Evolutionary conservation across 2,329 filamentous ascomycete genomes (phyloP).

Genomic region (Clarireedia paspali): DNA sequence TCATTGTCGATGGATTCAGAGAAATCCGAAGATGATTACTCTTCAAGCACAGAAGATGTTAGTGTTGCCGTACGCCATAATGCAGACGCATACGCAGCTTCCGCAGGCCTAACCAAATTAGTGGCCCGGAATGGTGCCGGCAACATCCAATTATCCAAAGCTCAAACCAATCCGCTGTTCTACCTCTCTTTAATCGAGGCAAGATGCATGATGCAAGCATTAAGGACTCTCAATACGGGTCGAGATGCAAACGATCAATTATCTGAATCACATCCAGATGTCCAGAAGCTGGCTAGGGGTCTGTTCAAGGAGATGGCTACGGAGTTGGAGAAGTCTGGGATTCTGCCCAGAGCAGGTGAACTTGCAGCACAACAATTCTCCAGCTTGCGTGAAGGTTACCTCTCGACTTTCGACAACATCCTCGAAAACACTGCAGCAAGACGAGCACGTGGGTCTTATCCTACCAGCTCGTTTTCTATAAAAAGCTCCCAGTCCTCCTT

Average conservation of each 20-base stretch:
- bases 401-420: conserved; percentile 21
- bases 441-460: conserved; percentile 1
- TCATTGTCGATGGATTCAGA: not conserved
- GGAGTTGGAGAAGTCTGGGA: conserved; percentile 19
- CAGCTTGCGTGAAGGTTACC: conserved; percentile 17
- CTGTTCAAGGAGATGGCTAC: conserved; percentile 20
- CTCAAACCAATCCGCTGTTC: conserved; percentile 17
- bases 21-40: not conserved
- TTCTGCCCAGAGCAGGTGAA: conserved; percentile 18
- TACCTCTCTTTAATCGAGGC: conserved; percentile 28
- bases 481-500: not conserved
- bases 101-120: conserved; percentile 6
- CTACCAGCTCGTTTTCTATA: not conserved
- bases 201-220: conserved; percentile 25
- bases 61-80: not conserved
- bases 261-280: conserved; percentile 22
- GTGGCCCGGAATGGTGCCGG: conserved; percentile 1
- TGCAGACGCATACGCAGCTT: not conserved
- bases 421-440: conserved; percentile 20
- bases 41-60: conserved; percentile 5
- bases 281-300: conserved; percentile 16
- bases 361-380: conserved; percentile 16
- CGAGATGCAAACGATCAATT: conserved; percentile 18
- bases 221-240: conserved; percentile 17
- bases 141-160: conserved; percentile 12